Evolutionary conservation across 2,329 filamentous ascomycete genomes (phyloP).

Genomic region (Zymoseptoria passerinii): DNA sequence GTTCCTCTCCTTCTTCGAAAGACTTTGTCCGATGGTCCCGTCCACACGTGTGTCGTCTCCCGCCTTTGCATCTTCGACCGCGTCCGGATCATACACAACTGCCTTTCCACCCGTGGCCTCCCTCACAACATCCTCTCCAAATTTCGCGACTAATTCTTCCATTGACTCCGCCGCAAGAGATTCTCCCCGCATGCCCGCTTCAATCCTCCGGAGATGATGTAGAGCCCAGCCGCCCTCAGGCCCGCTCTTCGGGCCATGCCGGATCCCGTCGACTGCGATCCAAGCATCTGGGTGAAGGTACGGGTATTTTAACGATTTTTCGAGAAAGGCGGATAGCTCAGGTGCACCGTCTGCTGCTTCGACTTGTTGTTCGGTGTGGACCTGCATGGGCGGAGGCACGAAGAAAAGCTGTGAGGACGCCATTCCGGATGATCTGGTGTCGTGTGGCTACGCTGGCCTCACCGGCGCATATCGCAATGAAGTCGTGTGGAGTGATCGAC

Average conservation of each 20-base stretch:
- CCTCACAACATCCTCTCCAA: constrained; percentile 28
- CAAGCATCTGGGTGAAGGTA: constrained; percentile 43
- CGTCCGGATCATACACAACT: constrained; percentile 6
- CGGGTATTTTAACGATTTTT: constrained; percentile 32
- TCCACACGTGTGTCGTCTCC: constrained; percentile 24
- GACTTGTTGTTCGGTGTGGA: background rate
- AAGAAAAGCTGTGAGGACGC: background rate
- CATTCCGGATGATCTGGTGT: background rate
- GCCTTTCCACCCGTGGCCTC: constrained; percentile 9
- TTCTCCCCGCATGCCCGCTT: constrained; percentile 46
- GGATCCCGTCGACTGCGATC: constrained; percentile 36
- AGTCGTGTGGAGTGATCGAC: background rate
- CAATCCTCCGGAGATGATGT: constrained; percentile 46
- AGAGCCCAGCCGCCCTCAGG: constrained; percentile 41
- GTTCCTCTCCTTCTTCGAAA: constrained; percentile 5
- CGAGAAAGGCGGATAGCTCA: constrained; percentile 34
- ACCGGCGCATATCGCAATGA: background rate
- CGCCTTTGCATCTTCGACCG: constrained; percentile 16
- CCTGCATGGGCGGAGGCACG: background rate
- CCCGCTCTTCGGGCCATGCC: constrained; percentile 36
- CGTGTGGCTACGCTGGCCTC: background rate
- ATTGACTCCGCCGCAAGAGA: constrained; percentile 36
- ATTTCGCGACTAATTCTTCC: constrained; percentile 31
- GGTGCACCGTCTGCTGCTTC: constrained; percentile 3
- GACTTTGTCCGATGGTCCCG: constrained; percentile 7